Evolutionary conservation across 257 asterid genomes (phyloP), one percentile per base, ranked within the genome.

Genomic region (Nicotiana tabacum): DNA sequence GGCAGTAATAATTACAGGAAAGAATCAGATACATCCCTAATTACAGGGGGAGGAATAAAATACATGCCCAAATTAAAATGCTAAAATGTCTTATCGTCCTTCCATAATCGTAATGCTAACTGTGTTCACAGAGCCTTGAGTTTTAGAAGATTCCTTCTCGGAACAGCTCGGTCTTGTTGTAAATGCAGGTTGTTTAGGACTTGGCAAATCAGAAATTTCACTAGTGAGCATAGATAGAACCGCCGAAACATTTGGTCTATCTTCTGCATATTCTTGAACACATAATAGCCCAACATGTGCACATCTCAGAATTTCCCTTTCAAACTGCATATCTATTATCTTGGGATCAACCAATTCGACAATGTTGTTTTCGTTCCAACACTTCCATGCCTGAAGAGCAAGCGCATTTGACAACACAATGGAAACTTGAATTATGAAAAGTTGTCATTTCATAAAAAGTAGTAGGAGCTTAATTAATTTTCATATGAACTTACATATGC

Each of bases 281-380:
- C 95, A 92, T 82, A 94, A 83, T 62, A 94, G 66, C 35, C 95
- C 95, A 1, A 91, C 90, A 32, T 90, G 95, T 16, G 92, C 83
- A 86, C 91, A 91, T 83, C 94, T 84, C 84, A 85, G 7, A 39
- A 89, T 85, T 83, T 94, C 92, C 65, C 27, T 76, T 33, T 6
- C 83, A 27, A 81, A 32, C 46, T 83, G 81, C 18, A 78, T 69
- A 64, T 77, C 66, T 30, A 15, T 21, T 61, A 82, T 67, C 60
- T 17, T 35, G 21, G 81, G 84, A 6, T 83, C 86, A 5, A 58
- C 9, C 0, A 84, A 68, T 39, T 84, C 82, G 21, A 69, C 27
- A 39, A 37, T 24, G 8, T 48, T 80, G 4, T 70, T 68, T 32
- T 76, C 82, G 8, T 55, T 32, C 86, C 84, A 84, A 9, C 74